Evolutionary conservation across 495 filamentous ascomycete genomes (phyloP).

Genomic region (Aspergillus sclerotioniger): DNA sequence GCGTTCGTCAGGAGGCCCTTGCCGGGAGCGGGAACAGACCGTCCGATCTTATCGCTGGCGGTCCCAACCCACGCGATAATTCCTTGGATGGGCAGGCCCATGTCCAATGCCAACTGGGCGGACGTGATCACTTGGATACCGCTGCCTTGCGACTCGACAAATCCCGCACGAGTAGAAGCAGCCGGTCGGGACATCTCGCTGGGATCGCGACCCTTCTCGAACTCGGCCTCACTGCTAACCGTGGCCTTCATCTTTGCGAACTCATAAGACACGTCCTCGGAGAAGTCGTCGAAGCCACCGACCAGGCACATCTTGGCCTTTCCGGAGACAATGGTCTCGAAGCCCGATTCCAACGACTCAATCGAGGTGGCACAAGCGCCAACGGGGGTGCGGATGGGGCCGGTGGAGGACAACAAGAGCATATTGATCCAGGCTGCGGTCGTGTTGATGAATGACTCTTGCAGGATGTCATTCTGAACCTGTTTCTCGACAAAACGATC

Average conservation of each 20-base stretch:
- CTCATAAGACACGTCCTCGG: conserved; percentile 95
- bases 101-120: conserved; percentile 86
- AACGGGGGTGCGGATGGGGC: conserved; percentile 97
- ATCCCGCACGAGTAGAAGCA: conserved; percentile 89
- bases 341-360: conserved; percentile 93
- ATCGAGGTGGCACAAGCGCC: conserved; percentile 95
- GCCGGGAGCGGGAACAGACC: conserved; percentile 90
- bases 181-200: conserved; percentile 95
- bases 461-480: conserved; percentile 93
- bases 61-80: conserved; percentile 88
- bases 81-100: conserved; percentile 96
- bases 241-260: conserved; percentile 99
- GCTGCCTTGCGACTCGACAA: conserved; percentile 98
- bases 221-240: conserved; percentile 88
- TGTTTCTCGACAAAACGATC: conserved; percentile 92
- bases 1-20: conserved; percentile 94
- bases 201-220: conserved; percentile 87
- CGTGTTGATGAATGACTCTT: conserved; percentile 99
- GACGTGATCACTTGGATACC: conserved; percentile 98
- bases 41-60: conserved; percentile 95
- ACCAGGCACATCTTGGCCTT: conserved; percentile 95
- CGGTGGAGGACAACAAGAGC: conserved; percentile 90
- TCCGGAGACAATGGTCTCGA: conserved; percentile 93
- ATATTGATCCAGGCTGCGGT: conserved; percentile 99
- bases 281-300: conserved; percentile 97